Evolutionary conservation across 1,139 yeast genomes (phyloP).

Genomic region (Geotrichum cucujoidarum): DNA sequence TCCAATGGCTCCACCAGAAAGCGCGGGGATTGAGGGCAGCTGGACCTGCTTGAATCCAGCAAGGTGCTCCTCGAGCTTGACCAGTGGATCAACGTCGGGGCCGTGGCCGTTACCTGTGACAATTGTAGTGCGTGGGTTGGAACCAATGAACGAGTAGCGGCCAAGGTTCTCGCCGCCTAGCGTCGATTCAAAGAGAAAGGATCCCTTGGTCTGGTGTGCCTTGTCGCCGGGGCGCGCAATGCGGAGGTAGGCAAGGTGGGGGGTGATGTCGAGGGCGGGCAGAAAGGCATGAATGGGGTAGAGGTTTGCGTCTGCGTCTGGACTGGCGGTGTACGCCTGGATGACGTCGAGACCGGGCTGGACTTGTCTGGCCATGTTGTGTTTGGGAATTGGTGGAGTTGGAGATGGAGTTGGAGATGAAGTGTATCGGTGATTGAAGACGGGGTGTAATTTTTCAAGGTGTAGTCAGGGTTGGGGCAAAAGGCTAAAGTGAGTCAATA

Average conservation of each 20-base stretch:
- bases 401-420: neutral
- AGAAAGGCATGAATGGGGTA: slow-evolving; percentile 77
- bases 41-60: slow-evolving; percentile 59
- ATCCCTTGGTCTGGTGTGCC: slow-evolving; percentile 43
- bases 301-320: slow-evolving; percentile 42
- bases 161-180: slow-evolving; percentile 84
- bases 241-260: slow-evolving; percentile 84
- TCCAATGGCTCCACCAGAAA: slow-evolving; percentile 96
- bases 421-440: too few species aligned
- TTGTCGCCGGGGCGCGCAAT: slow-evolving; percentile 65
- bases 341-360: slow-evolving; percentile 17
- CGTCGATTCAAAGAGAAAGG: slow-evolving; percentile 85
- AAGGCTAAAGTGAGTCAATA: too few species aligned
- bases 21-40: slow-evolving; percentile 50
- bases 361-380: slow-evolving; percentile 10
- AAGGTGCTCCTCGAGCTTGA: slow-evolving; percentile 68
- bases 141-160: slow-evolving; percentile 86
- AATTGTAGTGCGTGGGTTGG: slow-evolving; percentile 73
- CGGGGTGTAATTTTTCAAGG: too few species aligned
- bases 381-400: neutral
- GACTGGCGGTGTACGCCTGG: slow-evolving; percentile 5
- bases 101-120: slow-evolving; percentile 63
- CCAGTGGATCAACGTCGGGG: slow-evolving; percentile 72
- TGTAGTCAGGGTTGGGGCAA: too few species aligned
- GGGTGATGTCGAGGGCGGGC: slow-evolving; percentile 73